phyloP scores from a whole-genome alignment of 164 flowering plant genomes.

The Sextonia rubra region DNA sequence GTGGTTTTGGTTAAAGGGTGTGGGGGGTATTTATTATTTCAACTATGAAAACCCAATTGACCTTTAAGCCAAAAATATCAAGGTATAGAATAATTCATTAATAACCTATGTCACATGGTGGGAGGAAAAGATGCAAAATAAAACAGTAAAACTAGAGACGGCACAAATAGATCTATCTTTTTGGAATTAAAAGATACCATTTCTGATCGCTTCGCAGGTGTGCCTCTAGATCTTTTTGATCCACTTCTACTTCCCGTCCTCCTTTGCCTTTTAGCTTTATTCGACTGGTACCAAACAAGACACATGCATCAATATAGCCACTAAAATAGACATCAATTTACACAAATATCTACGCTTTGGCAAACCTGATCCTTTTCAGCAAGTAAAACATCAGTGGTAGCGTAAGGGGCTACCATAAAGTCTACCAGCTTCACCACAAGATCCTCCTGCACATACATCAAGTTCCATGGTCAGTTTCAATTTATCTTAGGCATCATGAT shows the following conservation, averaged over 20 bases:
- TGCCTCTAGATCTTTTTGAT: slow-evolving; percentile 36
- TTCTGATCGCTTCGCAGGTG: slow-evolving; percentile 42
- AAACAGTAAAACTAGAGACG: too few species aligned
- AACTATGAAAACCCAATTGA: too few species aligned
- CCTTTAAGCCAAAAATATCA: too few species aligned
- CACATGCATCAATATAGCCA: background rate
- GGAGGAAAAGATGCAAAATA: too few species aligned
- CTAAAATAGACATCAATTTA: background rate
- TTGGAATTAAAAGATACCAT: background rate
- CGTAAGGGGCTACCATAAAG: slow-evolving; percentile 75
- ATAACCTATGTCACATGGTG: too few species aligned
- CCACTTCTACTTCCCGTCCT: slow-evolving; percentile 38
- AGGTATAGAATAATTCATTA: too few species aligned
- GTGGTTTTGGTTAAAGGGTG: too few species aligned
- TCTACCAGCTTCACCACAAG: slow-evolving; percentile 66
- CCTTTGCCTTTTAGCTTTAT: slow-evolving; percentile 62
- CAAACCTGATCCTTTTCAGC: slow-evolving; percentile 75
- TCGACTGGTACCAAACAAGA: slow-evolving; percentile 35
- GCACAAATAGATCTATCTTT: too few species aligned
- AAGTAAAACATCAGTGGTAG: slow-evolving; percentile 59
- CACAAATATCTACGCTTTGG: background rate
- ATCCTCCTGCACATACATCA: slow-evolving; percentile 66
- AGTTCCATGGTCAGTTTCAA: slow-evolving; percentile 4
- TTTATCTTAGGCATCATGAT: background rate
- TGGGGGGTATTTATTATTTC: too few species aligned